Evolutionary conservation across 441 rosid genomes (phyloP), one percentile per base, ranked within the genome.

Genomic region (Euphorbia schlechtendalii): DNA sequence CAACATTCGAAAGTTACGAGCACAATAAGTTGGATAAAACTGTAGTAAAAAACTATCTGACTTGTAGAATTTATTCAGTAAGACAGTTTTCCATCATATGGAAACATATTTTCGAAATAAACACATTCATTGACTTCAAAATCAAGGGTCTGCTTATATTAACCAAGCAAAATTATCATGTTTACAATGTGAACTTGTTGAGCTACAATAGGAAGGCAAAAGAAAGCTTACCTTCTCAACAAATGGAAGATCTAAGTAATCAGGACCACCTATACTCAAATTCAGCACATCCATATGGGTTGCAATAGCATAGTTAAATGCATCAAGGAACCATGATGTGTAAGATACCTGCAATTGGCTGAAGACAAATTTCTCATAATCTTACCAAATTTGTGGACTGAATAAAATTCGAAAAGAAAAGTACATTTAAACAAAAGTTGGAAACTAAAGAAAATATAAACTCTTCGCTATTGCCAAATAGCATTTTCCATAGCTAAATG

Each of bases 311-410:
- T 94, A 94, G 74, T 94, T 94, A 76, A 94, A 94, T 53, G 99
- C 96, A 71, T 94, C 99, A 78, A 94, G 99, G 76, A 91, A 91
- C 99, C 99, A 94, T 48, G 98, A 94, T 21, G 98, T 91, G 76
- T 91, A 94, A 38, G 99, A 94, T 80, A 94, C 96, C 99, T 94
- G 96, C 94, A 94, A 78, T 78, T 80, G 81, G 96, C 99, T 94
- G 94, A 87, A 89, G 71, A 84, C 74, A 76, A 80, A 85, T 73
- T 84, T 86, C 80, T 91, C 92, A 89, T 81, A 86, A 83, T 81
- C 82, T 78, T 66, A 80, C 69, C 74, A 81, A 74, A 77, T 51
- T 46, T 49, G 64, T 63, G 32, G 65, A 65, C 59, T 46, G 56
- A 24, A 54, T 34, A 56, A 63, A 28, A 57, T 2, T 18, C 13